Evolutionary conservation across 345 rosid genomes (phyloP), one percentile per base, ranked within the genome.

Genomic region (Brassica incana): DNA sequence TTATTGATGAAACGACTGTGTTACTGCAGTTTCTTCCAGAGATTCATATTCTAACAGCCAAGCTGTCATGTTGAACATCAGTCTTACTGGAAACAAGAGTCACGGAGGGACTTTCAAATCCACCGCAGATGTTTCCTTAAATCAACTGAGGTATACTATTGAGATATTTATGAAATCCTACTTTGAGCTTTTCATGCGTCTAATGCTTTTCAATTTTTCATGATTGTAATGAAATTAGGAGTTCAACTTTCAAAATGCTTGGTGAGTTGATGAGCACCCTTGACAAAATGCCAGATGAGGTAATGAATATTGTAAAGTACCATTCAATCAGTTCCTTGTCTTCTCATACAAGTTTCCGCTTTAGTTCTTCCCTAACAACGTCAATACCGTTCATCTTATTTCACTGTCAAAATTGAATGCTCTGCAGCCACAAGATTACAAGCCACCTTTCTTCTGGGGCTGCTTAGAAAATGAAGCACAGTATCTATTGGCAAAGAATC

Each of bases 211-310:
- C 12, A 27, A 43, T 2, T 32, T 66, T 65, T 12, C 54, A 56
- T 69, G 52, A 16, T 29, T 33, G 52, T 68, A 32, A 29, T 58
- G 43, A 65, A 35, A 82, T 66, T 86, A 95, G 99, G 90, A 95
- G 92, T 71, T 90, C 97, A 33, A 95, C 97, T 30, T 91, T 97
- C 74, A 95, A 95, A 80, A 91, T 93, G 25, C 87, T 93, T 45
- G 93, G 88, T 82, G 97, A 90, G 83, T 60, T 95, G 85, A 95
- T 95, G 98, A 91, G 98, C 86, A 91, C 97, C 72, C 87, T 95
- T 25, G 98, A 95, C 75, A 90, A 69, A 77, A 93, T 93, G 97
- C 97, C 97, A 33, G 97, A 93, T 73, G 97, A 88, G 92, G 98
- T 95, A 84, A 79, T 18, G 63, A 40, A 75, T 71, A 27, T 30